Conservation (phyloP, 2,329 filamentous ascomycete genomes). For the Polychaeton citri region DNA sequence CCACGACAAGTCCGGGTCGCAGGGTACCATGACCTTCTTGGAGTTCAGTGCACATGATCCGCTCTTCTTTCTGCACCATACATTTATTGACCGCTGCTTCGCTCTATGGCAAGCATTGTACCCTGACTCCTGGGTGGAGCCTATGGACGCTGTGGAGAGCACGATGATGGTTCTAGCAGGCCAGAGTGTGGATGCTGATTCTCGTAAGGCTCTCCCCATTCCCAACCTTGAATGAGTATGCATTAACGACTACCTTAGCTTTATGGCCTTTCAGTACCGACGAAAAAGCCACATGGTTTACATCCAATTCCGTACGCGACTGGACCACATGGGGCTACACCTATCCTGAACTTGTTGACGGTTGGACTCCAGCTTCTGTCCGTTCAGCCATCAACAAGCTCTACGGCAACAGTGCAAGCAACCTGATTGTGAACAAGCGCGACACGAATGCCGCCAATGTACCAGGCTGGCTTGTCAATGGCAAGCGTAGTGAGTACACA, state of each 20-base stretch:
- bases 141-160: slow-evolving; percentile 37
- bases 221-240: too few species aligned
- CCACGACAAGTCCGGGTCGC: slow-evolving; percentile 41
- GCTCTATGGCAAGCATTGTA: slow-evolving; percentile 67
- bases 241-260: too few species aligned
- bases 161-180: slow-evolving; percentile 49
- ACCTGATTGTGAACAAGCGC: not conserved
- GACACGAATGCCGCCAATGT: slow-evolving; percentile 8
- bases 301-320: slow-evolving; percentile 46
- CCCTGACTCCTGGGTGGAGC: slow-evolving; percentile 51
- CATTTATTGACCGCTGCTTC: slow-evolving; percentile 60
- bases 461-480: slow-evolving; percentile 23
- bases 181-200: slow-evolving; percentile 24
- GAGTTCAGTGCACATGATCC: slow-evolving; percentile 68
- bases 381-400: slow-evolving; percentile 44
- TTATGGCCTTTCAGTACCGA: slow-evolving; percentile 55
- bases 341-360: slow-evolving; percentile 51
- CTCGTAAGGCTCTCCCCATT: slow-evolving; percentile 14
- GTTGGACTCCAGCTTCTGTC: slow-evolving; percentile 29
- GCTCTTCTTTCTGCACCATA: slow-evolving; percentile 64
- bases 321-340: slow-evolving; percentile 56
- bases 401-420: slow-evolving; percentile 37
- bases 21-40: slow-evolving; percentile 57
- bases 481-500: slow-evolving; percentile 50
- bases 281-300: slow-evolving; percentile 51